Evolutionary conservation across 2,329 filamentous ascomycete species (phyloP).

Genomic region (Colletotrichum limetticola): DNA sequence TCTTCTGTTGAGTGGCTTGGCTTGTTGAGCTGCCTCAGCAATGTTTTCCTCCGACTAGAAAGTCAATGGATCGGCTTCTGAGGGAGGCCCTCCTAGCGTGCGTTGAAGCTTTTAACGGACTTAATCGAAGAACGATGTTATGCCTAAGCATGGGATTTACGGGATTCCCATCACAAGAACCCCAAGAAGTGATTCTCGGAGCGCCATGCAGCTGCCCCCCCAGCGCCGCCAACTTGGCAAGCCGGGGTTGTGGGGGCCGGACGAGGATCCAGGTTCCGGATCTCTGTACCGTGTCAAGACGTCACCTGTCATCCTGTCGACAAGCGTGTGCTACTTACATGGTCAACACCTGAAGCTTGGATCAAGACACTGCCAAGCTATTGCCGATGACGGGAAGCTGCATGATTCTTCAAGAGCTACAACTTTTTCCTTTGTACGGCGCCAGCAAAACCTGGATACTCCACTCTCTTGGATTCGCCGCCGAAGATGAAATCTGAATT

Average conservation of each 20-base stretch:
- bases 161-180: background rate
- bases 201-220: slow-evolving; percentile 21
- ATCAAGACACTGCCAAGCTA: background rate
- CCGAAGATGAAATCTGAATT: background rate
- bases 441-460: background rate
- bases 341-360: background rate
- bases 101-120: background rate
- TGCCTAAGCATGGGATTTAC: background rate
- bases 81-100: background rate
- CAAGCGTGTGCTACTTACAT: background rate
- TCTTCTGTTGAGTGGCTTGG: background rate
- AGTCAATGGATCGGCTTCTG: background rate
- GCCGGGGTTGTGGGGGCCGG: slow-evolving; percentile 7
- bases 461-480: background rate
- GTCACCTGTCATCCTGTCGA: background rate
- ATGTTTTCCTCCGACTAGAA: background rate
- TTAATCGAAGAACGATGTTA: background rate
- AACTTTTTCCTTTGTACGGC: background rate
- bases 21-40: background rate
- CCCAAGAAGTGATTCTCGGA: slow-evolving; percentile 14
- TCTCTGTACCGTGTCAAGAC: background rate
- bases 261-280: slow-evolving; percentile 7
- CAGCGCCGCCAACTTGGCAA: slow-evolving; percentile 21
- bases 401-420: background rate
- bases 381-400: background rate